A percentile compares a stretch with the other conserved stretches of the same genome.
Evolutionary conservation across 345 rosid genomes (phyloP).

Genomic region (Passiflora organensis): DNA sequence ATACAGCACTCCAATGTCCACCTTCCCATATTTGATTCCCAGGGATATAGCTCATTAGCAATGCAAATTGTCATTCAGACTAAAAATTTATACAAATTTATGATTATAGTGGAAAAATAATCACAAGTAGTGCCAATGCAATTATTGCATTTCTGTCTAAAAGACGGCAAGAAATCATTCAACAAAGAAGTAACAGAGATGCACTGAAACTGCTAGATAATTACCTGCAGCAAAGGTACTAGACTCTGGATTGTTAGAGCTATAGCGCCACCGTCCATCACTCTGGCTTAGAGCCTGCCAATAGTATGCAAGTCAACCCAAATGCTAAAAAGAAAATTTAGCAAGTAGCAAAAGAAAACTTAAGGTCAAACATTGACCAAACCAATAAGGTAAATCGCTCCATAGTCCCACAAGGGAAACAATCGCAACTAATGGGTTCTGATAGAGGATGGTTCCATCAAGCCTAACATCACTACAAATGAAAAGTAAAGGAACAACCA

Average conservation of each 20-base stretch:
- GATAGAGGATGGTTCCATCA: background rate
- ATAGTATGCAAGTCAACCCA: constrained; percentile 19
- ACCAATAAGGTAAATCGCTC: background rate
- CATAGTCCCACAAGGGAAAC: constrained; percentile 8
- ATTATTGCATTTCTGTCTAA: no score
- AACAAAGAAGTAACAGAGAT: background rate
- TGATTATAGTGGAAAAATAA: no score
- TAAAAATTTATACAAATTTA: no score
- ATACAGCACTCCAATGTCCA: no score
- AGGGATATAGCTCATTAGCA: no score
- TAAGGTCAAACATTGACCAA: background rate
- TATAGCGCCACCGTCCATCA: constrained; percentile 93
- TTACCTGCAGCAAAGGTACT: constrained; percentile 94
- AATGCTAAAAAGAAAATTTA: constrained; percentile 3
- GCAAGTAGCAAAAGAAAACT: background rate
- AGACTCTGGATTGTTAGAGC: constrained; percentile 69
- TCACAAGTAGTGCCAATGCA: no score
- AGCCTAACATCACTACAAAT: background rate
- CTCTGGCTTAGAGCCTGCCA: constrained; percentile 85
- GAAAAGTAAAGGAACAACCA: constrained; percentile 21
- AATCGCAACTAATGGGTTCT: background rate
- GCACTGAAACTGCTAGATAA: constrained; percentile 3
- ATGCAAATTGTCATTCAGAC: no score
- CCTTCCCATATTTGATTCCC: no score
- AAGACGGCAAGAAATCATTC: no score